These are phyloP conservation scores for Ceratocystis alfenasii DNA, from an alignment of 2,329 filamentous ascomycete species.

Conservation along the genomic window DNA sequence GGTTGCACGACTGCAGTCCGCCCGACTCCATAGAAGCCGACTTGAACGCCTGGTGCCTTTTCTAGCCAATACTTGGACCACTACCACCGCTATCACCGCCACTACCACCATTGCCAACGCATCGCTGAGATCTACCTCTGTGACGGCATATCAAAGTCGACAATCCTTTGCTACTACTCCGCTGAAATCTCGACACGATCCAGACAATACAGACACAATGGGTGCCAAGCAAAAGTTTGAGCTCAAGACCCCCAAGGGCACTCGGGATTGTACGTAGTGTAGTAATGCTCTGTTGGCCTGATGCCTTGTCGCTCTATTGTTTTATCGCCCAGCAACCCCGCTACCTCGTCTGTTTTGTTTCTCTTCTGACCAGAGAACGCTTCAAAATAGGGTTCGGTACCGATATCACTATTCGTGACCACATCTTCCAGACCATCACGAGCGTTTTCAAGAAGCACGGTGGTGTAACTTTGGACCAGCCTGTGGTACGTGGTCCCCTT, in stretches of 20 bases:
- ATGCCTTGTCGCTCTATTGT: not conserved
- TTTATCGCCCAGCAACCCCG: slow-evolving; percentile 9
- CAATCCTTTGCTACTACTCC: slow-evolving; percentile 2
- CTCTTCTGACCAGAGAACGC: slow-evolving; percentile 7
- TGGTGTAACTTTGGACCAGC: slow-evolving; percentile 66
- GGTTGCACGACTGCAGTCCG: slow-evolving; percentile 8
- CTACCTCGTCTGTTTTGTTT: not conserved
- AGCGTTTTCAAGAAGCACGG: slow-evolving; percentile 76
- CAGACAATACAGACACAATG: slow-evolving; percentile 25
- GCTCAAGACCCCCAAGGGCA: slow-evolving; percentile 84
- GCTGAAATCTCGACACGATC: not conserved
- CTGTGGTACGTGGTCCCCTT: slow-evolving; percentile 35
- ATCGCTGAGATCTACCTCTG: not conserved
- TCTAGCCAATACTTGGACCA: not conserved
- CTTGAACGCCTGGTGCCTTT: not conserved
- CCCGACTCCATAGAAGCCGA: slow-evolving; percentile 14
- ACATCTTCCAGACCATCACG: slow-evolving; percentile 65
- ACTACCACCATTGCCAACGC: not conserved
- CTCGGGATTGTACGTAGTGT: slow-evolving; percentile 56
- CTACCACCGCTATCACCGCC: not conserved
- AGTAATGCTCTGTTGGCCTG: not conserved
- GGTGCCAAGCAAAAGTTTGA: slow-evolving; percentile 44
- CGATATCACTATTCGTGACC: slow-evolving; percentile 69
- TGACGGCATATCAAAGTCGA: not conserved
- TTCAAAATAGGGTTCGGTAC: slow-evolving; percentile 47